A percentile compares a stretch with the other conserved stretches of the same genome.
These are phyloP conservation scores for Colletotrichum lindemuthianum DNA, from an alignment of 2,329 filamentous ascomycete species.

Conservation along the genomic window DNA sequence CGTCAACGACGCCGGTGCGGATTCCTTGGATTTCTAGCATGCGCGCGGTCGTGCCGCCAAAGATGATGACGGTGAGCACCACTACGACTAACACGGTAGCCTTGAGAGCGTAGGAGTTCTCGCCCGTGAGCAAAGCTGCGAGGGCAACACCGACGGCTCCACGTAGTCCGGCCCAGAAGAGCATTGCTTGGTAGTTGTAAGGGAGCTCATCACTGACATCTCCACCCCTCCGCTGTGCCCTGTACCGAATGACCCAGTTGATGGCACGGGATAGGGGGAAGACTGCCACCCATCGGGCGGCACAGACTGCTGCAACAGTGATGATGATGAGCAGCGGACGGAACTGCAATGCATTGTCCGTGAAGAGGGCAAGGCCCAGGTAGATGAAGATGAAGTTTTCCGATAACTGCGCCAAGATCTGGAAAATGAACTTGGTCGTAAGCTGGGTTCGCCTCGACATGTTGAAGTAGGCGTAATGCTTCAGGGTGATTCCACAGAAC, in stretches of 20 bases:
- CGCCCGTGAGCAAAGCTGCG: constrained; percentile 85
- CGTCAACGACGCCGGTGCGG: constrained; percentile 93
- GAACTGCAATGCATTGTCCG: constrained; percentile 86
- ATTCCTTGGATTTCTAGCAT: constrained; percentile 99
- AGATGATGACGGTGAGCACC: constrained; percentile 97
- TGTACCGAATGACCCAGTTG: constrained; percentile 92
- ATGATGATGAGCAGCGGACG: constrained; percentile 96
- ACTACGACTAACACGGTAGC: constrained; percentile 98
- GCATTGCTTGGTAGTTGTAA: constrained; percentile 97
- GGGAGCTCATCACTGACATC: constrained; percentile 89
- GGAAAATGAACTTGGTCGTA: constrained; percentile 97
- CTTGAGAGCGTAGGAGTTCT: constrained; percentile 83
- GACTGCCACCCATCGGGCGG: constrained; percentile 91
- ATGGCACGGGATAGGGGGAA: constrained; percentile 91
- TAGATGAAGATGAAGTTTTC: constrained; percentile 99
- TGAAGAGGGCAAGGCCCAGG: constrained; percentile 92
- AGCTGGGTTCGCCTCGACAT: constrained; percentile 98
- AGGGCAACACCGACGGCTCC: constrained; percentile 96
- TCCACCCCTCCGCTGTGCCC: constrained; percentile 76
- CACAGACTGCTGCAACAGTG: constrained; percentile 89
- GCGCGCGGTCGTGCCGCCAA: constrained; percentile 94
- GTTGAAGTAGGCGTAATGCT: constrained; percentile 99
- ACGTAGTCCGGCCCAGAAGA: constrained; percentile 98
- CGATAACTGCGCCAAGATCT: constrained; percentile 91
- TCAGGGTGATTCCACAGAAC: constrained; percentile 97